phyloP scores from a whole-genome alignment of 2,329 filamentous ascomycete species.

The Cadophora gregata region DNA sequence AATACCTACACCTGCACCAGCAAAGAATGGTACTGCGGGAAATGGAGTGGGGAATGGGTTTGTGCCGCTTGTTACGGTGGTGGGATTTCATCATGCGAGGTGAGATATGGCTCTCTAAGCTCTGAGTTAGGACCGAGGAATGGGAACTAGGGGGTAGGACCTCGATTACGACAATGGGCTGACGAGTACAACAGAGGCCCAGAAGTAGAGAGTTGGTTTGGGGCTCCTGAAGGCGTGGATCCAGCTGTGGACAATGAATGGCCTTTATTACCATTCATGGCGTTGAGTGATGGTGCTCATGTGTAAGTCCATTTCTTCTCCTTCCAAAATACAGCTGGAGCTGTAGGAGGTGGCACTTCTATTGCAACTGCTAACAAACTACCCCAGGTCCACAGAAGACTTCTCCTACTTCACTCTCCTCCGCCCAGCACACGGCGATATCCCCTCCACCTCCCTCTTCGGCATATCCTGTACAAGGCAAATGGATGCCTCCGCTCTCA shows the following conservation, averaged over 20 bases:
- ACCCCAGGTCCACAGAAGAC: conserved; percentile 79
- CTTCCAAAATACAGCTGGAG: background rate
- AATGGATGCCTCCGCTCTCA: conserved; percentile 78
- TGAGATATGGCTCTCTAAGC: conserved; percentile 32
- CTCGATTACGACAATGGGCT: background rate
- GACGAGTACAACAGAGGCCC: conserved; percentile 64
- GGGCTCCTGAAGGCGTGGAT: conserved; percentile 74
- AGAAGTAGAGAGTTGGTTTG: conserved; percentile 93
- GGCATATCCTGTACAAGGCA: conserved; percentile 96
- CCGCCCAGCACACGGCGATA: conserved; percentile 59
- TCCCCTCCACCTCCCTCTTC: conserved; percentile 82
- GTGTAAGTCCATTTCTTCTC: conserved; percentile 62
- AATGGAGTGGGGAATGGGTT: conserved; percentile 47
- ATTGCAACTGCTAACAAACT: conserved; percentile 3
- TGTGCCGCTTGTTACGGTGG: conserved; percentile 75
- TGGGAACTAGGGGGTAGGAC: background rate
- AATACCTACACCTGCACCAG: conserved; percentile 3
- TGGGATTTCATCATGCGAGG: conserved; percentile 83
- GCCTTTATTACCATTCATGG: conserved; percentile 94
- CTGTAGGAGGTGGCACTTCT: background rate
- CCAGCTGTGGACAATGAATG: conserved; percentile 87
- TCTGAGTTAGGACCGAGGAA: conserved; percentile 17
- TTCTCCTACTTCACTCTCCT: conserved; percentile 98
- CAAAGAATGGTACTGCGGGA: conserved; percentile 14
- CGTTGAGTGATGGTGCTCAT: conserved; percentile 93